Conservation (phyloP, 495 filamentous ascomycete species). For the Neurospora discreta region DNA sequence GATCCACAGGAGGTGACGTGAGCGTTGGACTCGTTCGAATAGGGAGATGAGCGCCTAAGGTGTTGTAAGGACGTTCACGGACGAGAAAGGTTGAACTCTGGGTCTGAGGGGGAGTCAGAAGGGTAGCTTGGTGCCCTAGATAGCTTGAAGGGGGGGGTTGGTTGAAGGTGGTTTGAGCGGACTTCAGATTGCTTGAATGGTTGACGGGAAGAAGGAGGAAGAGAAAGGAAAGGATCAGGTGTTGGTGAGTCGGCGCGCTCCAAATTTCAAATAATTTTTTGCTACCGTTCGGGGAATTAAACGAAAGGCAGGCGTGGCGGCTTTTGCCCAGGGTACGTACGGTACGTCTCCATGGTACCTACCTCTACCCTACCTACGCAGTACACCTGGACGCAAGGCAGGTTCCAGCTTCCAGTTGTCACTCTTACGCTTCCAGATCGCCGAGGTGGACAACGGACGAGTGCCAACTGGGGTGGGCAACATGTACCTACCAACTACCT, state of each 20-base stretch:
- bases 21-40: conserved; percentile 20
- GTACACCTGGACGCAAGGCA: neutral
- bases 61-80: conserved; percentile 28
- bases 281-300: conserved; percentile 25
- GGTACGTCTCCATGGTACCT: neutral
- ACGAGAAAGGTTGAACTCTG: conserved; percentile 41
- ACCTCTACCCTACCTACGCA: too few relatives aligned
- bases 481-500: neutral
- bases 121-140: conserved; percentile 93
- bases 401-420: neutral
- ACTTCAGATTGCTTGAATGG: conserved; percentile 35
- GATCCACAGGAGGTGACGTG: conserved; percentile 23
- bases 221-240: conserved; percentile 16
- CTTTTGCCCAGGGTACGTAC: neutral
- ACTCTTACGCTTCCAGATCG: neutral
- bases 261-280: conserved; percentile 42
- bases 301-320: conserved; percentile 25
- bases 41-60: conserved; percentile 18
- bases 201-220: conserved; percentile 34
- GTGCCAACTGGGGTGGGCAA: neutral
- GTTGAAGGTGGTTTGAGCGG: conserved; percentile 23
- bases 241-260: conserved; percentile 21
- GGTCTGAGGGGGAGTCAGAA: conserved; percentile 50
- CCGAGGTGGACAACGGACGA: neutral
- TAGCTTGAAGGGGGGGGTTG: conserved; percentile 30